Base-by-base conservation (phyloP, 768 basidiomycete species). In the Pleurotus salmoneostramineus region DNA sequence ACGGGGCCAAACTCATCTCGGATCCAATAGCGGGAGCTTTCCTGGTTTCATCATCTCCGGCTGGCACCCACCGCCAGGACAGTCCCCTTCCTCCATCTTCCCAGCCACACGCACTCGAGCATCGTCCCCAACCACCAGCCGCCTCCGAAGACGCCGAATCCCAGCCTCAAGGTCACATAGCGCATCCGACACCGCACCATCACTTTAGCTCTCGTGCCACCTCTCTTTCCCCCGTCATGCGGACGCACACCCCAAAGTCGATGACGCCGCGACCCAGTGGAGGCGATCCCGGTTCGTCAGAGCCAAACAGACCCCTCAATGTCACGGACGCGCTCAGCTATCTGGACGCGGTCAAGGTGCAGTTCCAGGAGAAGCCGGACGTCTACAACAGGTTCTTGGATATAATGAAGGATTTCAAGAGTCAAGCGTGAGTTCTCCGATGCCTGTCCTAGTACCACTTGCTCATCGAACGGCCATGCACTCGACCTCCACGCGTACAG, bases 361-460 rank as follows among this genome's bases (percentile, higher is more conserved):
- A 27, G 21, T 27, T 27, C 3, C 21, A 27, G 21, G 21, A 92
- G 69, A 86, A 87, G 70, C 94, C 94, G 15, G 92, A 95, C 65
- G 93, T 96, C 31, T 97, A 97, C 79, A 96, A 97, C 70, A 83
- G 88, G 62, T 94, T 95, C 68, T 72, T 95, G 72, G 93, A 96
- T 70, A 95, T 97, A 68, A 97, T 97, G 97, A 98, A 98, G 78
- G 95, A 98, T 70, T 99, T 99, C 73, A 99, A 99, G 77, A 93
- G 93, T 66, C 93, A 96, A 74, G 77, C 75, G 91, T 94, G 71
- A 76, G 92, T 79, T 45, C 56, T n/a, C 33, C 65, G 31, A 27
- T 59, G 40, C 50, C 21, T 32, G 15, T 5, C n/a, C 14, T 17
- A n/a, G 10, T 15, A 3, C 11, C 2, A 55, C 36, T 14, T 42